Evolutionary conservation across 2,329 filamentous ascomycete species (phyloP).

Genomic region (Colletotrichum lini): DNA sequence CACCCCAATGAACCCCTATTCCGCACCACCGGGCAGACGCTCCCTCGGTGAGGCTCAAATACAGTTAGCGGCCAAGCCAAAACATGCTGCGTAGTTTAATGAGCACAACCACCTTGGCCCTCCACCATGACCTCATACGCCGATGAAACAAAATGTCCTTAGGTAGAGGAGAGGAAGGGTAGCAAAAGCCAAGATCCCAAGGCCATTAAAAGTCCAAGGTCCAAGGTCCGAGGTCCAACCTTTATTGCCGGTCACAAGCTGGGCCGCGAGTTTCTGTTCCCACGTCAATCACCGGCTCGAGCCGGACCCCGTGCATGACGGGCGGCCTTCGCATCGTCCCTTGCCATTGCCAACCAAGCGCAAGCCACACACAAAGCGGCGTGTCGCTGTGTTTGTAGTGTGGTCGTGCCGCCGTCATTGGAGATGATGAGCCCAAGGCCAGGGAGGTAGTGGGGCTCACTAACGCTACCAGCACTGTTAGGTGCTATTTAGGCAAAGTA

Average conservation of each 20-base stretch:
- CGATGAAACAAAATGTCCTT: conserved; percentile 36
- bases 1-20: not conserved
- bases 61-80: conserved; percentile 5
- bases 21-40: too few relatives aligned
- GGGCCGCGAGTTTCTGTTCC: not conserved
- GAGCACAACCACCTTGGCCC: conserved; percentile 24
- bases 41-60: conserved; percentile 27
- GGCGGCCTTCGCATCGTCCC: conserved; percentile 18
- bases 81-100: not conserved
- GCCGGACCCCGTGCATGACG: conserved; percentile 1
- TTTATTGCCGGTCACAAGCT: not conserved
- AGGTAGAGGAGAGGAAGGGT: conserved; percentile 7
- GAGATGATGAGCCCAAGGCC: not conserved
- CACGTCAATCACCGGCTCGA: conserved; percentile 12
- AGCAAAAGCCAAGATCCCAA: not conserved
- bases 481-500: too few relatives aligned
- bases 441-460: not conserved
- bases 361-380: conserved; percentile 18
- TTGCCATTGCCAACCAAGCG: conserved; percentile 30
- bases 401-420: conserved; percentile 15
- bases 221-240: not conserved
- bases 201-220: too few relatives aligned
- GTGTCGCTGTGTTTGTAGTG: conserved; percentile 6
- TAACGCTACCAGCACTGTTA: too few relatives aligned
- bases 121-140: conserved; percentile 43